These are phyloP conservation scores for Helotiales sp. DNA, from an alignment of 2,329 filamentous ascomycete genomes.

Conservation along the genomic window DNA sequence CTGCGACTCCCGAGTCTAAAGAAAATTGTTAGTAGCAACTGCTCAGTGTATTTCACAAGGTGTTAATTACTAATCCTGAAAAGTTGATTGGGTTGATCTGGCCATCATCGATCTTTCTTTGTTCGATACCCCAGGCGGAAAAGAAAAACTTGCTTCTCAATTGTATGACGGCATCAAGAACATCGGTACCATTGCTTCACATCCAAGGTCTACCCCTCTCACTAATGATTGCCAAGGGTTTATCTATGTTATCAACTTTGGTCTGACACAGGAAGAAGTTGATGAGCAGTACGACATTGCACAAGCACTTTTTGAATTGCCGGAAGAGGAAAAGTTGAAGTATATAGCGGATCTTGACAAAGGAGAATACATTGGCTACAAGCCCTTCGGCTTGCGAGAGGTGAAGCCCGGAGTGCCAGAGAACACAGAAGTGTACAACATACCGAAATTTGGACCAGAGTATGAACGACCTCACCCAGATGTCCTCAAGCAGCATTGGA, in stretches of 20 bases:
- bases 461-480: conserved; percentile 45
- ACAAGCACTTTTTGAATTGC: conserved; percentile 55
- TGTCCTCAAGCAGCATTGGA: conserved; percentile 46
- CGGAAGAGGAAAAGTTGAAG: conserved; percentile 57
- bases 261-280: conserved; percentile 57
- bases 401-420: conserved; percentile 35
- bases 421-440: conserved; percentile 58
- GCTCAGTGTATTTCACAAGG: too few relatives aligned
- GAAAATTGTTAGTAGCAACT: too few relatives aligned
- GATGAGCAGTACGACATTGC: conserved; percentile 60
- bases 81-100: conserved; percentile 12
- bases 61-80: too few relatives aligned
- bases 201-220: not conserved
- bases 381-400: conserved; percentile 32
- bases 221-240: conserved; percentile 36
- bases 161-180: conserved; percentile 48
- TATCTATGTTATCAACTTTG: conserved; percentile 63
- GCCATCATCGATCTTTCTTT: conserved; percentile 44
- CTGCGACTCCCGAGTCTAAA: too few relatives aligned
- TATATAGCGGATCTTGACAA: conserved; percentile 46
- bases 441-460: conserved; percentile 52
- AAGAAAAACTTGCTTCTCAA: conserved; percentile 48
- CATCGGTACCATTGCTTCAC: conserved; percentile 37
- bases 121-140: conserved; percentile 49
- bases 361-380: conserved; percentile 57